These are phyloP conservation scores for Septoria petroselini DNA, from an alignment of 2,329 filamentous ascomycete species.

Conservation along the genomic window DNA sequence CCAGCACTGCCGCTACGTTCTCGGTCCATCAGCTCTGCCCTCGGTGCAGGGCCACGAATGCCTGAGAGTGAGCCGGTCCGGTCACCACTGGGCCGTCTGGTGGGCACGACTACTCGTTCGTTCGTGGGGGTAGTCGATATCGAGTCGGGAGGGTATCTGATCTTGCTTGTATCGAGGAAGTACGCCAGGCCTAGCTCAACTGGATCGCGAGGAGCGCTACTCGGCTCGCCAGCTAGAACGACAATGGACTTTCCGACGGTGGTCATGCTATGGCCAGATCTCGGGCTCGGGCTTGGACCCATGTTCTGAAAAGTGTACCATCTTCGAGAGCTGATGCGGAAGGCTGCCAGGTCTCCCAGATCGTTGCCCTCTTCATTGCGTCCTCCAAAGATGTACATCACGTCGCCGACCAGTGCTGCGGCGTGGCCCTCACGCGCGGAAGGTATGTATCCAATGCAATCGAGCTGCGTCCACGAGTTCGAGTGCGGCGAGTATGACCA, in stretches of 20 bases:
- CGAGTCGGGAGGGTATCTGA: constrained; percentile 76
- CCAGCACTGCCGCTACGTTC: constrained; percentile 31
- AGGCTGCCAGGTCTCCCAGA: constrained; percentile 86
- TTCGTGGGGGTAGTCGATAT: constrained; percentile 35
- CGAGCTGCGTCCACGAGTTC: constrained; percentile 82
- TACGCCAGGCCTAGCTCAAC: constrained; percentile 87
- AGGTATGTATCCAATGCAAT: constrained; percentile 97
- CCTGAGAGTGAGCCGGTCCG: constrained; percentile 19
- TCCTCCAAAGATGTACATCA: constrained; percentile 99
- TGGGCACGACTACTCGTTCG: constrained; percentile 24
- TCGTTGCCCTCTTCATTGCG: constrained; percentile 91
- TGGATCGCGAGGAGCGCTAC: constrained; percentile 74
- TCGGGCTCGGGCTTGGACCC: constrained; percentile 88
- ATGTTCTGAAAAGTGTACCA: constrained; percentile 99
- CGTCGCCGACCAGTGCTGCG: constrained; percentile 87
- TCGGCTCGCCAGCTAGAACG: constrained; percentile 90
- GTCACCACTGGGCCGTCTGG: constrained; percentile 37
- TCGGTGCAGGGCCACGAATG: constrained; percentile 23
- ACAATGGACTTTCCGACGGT: constrained; percentile 88
- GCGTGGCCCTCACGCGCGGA: constrained; percentile 91
- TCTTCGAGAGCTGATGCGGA: constrained; percentile 73
- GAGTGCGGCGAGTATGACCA: constrained; percentile 87
- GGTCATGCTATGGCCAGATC: constrained; percentile 97
- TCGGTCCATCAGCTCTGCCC: constrained; percentile 31
- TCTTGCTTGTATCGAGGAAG: constrained; percentile 90